Base-by-base conservation (phyloP, 345 rosid genomes). In the Ailanthus altissimus region DNA sequence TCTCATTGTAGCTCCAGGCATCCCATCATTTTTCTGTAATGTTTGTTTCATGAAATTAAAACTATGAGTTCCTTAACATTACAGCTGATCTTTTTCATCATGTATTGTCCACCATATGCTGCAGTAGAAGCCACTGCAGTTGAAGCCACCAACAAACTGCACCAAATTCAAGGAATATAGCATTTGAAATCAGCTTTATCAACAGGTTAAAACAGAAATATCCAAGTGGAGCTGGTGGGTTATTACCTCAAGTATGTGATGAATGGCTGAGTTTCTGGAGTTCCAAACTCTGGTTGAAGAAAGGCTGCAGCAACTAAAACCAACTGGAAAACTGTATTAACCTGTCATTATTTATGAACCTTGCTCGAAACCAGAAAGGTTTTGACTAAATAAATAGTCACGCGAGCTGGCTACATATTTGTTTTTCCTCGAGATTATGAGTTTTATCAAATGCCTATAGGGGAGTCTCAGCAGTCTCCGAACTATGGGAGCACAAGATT, bases 281-380 rank as follows among this genome's bases (percentile, higher is more conserved):
- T 89, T 78, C 98, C 97, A 69, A 87, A 90, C 76, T 92, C 97
- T 1, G 97, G 98, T 76, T 96, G 97, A 66, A 96, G 92, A n/a
- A 93, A 85, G 50, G 99, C 98, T 2, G 86, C 92, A 28, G 97
- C 97, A 47, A 96, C 97, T 78, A 96, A 85, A 65, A 85, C 84
- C 84, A 96, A 75, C 79, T 93, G 98, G 87, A 96, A 83, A 78
- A 96, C 97, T 10, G 99, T 96, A 85, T 96, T 96, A 40, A 96
- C 97, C 99, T 93, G 89, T 64, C 28, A 71, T 75, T 57, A 8
- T 58, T 46, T 64, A 60, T 64, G 59, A 38, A 53, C 32, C 51
- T 45, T 58, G 26, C 73, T 23, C 64, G 61, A 73, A 6, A 62
- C 14, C 47, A 50, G 4, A 26, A 58, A 49, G 38, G 32, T 58